Evolutionary conservation across 257 asterid genomes (phyloP).

Genomic region (Fraxinus americana): DNA sequence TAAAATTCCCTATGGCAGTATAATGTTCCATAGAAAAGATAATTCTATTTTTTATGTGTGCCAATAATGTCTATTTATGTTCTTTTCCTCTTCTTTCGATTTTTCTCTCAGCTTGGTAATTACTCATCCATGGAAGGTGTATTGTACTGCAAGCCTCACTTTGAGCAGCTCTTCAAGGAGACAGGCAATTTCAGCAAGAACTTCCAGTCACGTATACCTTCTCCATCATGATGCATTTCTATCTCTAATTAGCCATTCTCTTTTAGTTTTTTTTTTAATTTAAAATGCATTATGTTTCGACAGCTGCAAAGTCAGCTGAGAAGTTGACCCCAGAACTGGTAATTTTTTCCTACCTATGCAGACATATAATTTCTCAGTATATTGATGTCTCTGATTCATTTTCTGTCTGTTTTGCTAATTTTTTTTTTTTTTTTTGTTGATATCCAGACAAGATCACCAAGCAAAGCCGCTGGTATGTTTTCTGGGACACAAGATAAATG

Average conservation of each 20-base stretch:
- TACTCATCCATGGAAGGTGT: constrained; percentile 67
- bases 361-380: neutral
- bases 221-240: constrained; percentile 4
- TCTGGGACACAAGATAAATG: constrained; percentile 98
- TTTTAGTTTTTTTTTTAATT: constrained; percentile 24
- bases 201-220: constrained; percentile 78
- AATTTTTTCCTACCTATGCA: constrained; percentile 24
- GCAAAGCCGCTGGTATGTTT: constrained; percentile 97
- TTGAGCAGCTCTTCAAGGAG: constrained; percentile 62
- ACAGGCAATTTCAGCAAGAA: constrained; percentile 70
- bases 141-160: constrained; percentile 68
- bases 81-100: neutral
- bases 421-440: neutral
- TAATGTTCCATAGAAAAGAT: neutral
- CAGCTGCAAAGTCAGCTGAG: constrained; percentile 96
- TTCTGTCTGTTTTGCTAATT: neutral
- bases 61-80: neutral
- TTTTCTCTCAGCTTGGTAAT: constrained; percentile 49
- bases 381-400: constrained; percentile 23
- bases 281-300: constrained; percentile 20
- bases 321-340: constrained; percentile 85
- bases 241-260: constrained; percentile 5
- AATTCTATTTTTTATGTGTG: neutral
- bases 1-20: neutral
- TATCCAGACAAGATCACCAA: constrained; percentile 78